phyloP scores from a whole-genome alignment of 768 basidiomycete genomes.

The Myochromella boudieri region DNA sequence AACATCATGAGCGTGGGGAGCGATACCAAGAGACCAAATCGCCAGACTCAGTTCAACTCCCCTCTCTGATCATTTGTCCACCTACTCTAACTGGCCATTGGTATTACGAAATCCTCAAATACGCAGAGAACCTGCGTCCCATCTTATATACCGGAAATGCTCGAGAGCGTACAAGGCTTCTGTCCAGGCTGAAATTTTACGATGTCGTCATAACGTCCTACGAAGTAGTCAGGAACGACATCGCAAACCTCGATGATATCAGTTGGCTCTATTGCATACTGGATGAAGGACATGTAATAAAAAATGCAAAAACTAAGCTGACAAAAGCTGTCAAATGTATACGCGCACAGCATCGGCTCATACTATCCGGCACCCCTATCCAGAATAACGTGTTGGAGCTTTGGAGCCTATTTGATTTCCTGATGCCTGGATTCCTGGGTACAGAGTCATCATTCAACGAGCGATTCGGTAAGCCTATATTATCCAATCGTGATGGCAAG shows the following conservation, averaged over 20 bases:
- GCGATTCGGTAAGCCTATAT: conserved; percentile 92
- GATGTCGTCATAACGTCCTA: conserved; percentile 98
- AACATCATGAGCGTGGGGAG: conserved; percentile 83
- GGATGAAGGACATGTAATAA: conserved; percentile 98
- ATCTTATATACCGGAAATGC: conserved; percentile 89
- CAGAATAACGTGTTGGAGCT: conserved; percentile 98
- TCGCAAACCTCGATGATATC: conserved; percentile 65
- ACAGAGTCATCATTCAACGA: conserved; percentile 94
- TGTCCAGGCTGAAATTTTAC: conserved; percentile 62
- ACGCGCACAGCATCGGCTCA: conserved; percentile 87
- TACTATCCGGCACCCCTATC: conserved; percentile 96
- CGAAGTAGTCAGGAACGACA: conserved; percentile 96
- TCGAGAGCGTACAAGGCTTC: conserved; percentile 71
- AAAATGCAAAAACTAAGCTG: conserved; percentile 97
- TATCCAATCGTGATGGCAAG: conserved; percentile 94
- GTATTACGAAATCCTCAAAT: conserved; percentile 97
- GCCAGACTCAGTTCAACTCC: conserved; percentile 80
- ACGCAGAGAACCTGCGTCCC: conserved; percentile 79
- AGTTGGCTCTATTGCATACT: conserved; percentile 96
- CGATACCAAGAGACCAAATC: conserved; percentile 64
- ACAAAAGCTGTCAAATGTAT: conserved; percentile 94
- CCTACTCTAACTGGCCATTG: conserved; percentile 98
- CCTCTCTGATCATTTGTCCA: conserved; percentile 94
- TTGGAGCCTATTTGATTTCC: conserved; percentile 98
- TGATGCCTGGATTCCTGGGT: conserved; percentile 99